Base-by-base conservation (phyloP, 768 basidiomycete genomes). In the Aureoboletus auriporus region DNA sequence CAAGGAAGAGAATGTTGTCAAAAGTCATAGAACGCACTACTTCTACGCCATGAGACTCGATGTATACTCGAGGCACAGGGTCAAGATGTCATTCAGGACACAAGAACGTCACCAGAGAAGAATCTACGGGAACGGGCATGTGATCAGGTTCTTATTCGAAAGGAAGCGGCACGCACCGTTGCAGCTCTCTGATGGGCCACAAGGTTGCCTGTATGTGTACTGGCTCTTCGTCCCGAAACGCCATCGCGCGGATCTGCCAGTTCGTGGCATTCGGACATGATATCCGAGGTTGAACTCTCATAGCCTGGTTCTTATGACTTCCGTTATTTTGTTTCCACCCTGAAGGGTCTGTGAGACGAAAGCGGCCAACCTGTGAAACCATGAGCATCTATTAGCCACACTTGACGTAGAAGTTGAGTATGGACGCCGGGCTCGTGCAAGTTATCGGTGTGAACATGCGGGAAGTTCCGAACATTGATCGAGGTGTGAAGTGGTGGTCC, bases 381-480 rank as follows among this genome's bases (percentile, higher is more conserved):
- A 40, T 39, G 16, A 33, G 30, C 29, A 26, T 40, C 20, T 28
- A 42, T 44, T 41, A 23, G 39, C 42, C 39, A 7, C 34, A 29
- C 39, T 23, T 34, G 16, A 33, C n/a, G 31, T 23, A 49, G 48
- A n/a, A 37, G 27, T 35, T 39, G n/a, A 39, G 44, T 35, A 13
- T 30, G 23, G 17, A 23, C 20, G 20, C 53, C 62, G 44, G 48
- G 69, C 64, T 52, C 61, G 54, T 39, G 66, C 63, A 31, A 68
- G 58, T 16, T 34, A 62, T 39, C 14, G 61, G 58, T 13, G 68
- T 49, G 41, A 63, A 55, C 30, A 46, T 47, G 44, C 66, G 66
- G 34, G 63, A 68, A 47, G 68, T 69, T 38, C 75, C 76, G 59
- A 75, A 73, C 47, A 71, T 53, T 66, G 72, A 58, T 79, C 76